Base-by-base conservation (phyloP, 768 basidiomycete species). In the Cystofilobasidium capitatum region DNA sequence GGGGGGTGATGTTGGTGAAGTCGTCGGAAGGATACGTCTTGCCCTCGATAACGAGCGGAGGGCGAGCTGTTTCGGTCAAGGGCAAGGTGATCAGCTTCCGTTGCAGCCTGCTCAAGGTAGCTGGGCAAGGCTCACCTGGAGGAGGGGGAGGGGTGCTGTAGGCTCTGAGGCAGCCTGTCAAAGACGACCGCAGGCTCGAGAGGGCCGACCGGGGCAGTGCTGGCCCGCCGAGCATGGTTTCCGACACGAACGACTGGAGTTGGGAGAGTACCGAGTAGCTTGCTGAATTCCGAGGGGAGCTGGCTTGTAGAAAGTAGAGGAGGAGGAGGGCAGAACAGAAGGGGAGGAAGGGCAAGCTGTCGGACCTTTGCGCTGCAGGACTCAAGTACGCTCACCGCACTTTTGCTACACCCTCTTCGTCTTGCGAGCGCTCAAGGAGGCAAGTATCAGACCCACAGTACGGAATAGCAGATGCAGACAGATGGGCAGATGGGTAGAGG, bases 1-100 rank as follows among this genome's bases (percentile, higher is more conserved):
- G 81, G 29, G 88, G 83, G 1, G 92, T 87, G 45, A 90, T 82
- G 77, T 99, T 99, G 45, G 93, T 89, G 76, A 80, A 81, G 36
- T 80, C 77, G 79, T 99, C 96, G n/a, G 80, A 82, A 2, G 83
- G 81, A 78, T 92, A 89, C 4, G 73, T 65, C 24, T 67, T 49
- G 35, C 77, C 78, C 24, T 76, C 70, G 64, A 79, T 54, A 1
- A 62, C 61, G 42, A 73, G 58, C 1, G 72, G 57, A 3, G 66
- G 61, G 20, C 36, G 60, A 20, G 33, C 59, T 54, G 60, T 39
- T 60, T 24, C 58, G 5, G 49, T 9, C 10, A n/a, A 24, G 49
- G 49, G 49, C 9, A 51, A 47, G 5, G 22, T 17, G 45, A n/a
- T 16, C 45, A 17, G 9, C 24, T 17, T 7, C 8, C 5, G 24